phyloP scores from a whole-genome alignment of 176 grass and related monocot species.

The Bonia amplexicaulis region DNA sequence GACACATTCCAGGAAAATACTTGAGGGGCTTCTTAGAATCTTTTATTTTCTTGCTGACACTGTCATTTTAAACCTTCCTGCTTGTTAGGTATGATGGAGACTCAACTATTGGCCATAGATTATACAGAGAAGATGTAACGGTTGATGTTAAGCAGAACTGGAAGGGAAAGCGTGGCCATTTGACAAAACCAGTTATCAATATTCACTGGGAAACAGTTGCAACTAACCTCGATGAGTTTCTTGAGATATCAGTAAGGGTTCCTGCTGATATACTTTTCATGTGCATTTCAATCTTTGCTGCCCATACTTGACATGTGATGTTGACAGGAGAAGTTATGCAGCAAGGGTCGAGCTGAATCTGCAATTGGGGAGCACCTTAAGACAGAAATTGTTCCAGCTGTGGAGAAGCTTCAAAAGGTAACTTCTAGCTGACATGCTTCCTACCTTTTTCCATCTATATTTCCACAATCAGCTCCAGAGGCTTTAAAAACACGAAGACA shows the following conservation, averaged over 20 bases:
- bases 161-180: conserved; percentile 55
- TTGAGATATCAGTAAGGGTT: conserved; percentile 67
- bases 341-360: conserved; percentile 48
- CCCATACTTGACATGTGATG: conserved; percentile 21
- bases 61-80: conserved; percentile 17
- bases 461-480: background rate
- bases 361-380: conserved; percentile 50
- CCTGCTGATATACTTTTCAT: conserved; percentile 16
- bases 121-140: conserved; percentile 69
- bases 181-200: conserved; percentile 48
- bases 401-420: conserved; percentile 79
- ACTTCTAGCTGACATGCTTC: background rate
- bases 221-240: conserved; percentile 76
- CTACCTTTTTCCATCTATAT: conserved; percentile 8
- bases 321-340: conserved; percentile 68
- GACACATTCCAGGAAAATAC: background rate
- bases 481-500: background rate
- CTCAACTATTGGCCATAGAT: conserved; percentile 71
- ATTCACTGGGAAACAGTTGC: conserved; percentile 77
- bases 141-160: conserved; percentile 46
- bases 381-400: conserved; percentile 51
- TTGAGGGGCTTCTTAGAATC: background rate
- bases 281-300: background rate
- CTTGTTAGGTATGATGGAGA: conserved; percentile 83
- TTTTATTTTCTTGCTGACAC: background rate